phyloP scores from a whole-genome alignment of 495 filamentous ascomycete species.

The Hyaloscypha variabilis region DNA sequence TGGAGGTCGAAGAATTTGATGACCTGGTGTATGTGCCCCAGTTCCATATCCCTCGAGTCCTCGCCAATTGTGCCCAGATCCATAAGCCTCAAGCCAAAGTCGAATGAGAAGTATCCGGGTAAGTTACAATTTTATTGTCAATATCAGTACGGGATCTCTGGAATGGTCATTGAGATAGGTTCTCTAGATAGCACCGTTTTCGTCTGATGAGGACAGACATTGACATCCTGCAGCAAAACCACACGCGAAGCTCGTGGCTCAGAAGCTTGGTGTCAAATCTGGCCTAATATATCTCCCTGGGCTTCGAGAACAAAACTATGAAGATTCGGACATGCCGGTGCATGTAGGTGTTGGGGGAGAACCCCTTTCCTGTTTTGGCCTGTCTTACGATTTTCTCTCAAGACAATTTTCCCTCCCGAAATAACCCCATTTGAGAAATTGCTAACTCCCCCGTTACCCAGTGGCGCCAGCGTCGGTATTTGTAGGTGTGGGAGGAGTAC shows the following conservation, averaged over 20 bases:
- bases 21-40: slow-evolving; percentile 3
- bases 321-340: slow-evolving; percentile 60
- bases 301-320: slow-evolving; percentile 46
- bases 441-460: too few species aligned
- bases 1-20: slow-evolving; percentile 3
- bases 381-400: too few species aligned
- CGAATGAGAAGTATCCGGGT: slow-evolving; percentile 25
- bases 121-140: background rate
- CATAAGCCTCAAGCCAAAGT: slow-evolving; percentile 13
- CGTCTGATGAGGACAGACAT: background rate
- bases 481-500: too few species aligned
- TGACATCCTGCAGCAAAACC: slow-evolving; percentile 62
- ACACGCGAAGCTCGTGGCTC: slow-evolving; percentile 74
- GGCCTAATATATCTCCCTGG: slow-evolving; percentile 68
- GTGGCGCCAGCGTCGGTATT: slow-evolving; percentile 73
- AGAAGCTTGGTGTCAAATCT: slow-evolving; percentile 58
- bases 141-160: background rate
- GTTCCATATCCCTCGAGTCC: background rate
- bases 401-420: too few species aligned
- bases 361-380: too few species aligned
- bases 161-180: background rate
- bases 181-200: too few species aligned
- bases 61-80: background rate
- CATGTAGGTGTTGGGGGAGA: too few species aligned
- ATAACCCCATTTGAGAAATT: too few species aligned